Evolutionary conservation across 176 grass and related monocot genomes (phyloP), one percentile per base, ranked within the genome.

Genomic region (Bonia amplexicaulis): DNA sequence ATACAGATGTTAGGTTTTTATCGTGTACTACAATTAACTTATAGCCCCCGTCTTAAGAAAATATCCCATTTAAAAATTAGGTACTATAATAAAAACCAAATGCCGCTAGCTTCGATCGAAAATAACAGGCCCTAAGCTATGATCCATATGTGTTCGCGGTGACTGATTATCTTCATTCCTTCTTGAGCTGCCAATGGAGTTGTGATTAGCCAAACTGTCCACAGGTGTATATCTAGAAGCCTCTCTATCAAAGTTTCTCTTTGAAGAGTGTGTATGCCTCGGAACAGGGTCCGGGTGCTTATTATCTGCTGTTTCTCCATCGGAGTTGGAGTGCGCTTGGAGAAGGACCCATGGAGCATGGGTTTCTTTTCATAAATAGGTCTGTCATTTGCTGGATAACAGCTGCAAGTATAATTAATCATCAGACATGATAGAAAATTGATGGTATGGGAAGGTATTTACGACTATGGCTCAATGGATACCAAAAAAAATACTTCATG

Each of bases 381-480:
- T 85, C 71, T 14, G 39, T 85, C 89, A 91, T 94, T 87, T 89
- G 71, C 42, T 87, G 87, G 51, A 87, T 82, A 82, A 81, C 89
- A 87, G 39, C 92, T 94, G 87, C 78, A 83, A 59, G 48, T 48
- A 46, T 37, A 71, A 75, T 54, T 69, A 48, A 76, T 47, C 2
- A 20, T 84, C 25, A 83, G 57, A 39, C 26, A 72, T 55, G 57
- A 57, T 12, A 73, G 59, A 62, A 49, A 80, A 58, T 5, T 39
- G 60, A 62, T 47, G 57, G n/a, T 64, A 79, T 20, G 45, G 26
- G 22, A 74, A 81, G 49, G 68, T 45, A 59, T 46, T 2, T 82
- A 65, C 61, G 26, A 22, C 13, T 63, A 80, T 25, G 22, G 57
- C 11, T 51, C 20, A 33, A 71, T 63, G 45, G 66, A 80, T n/a